phyloP scores from a whole-genome alignment of 768 basidiomycete genomes.

The Leccinum subtestaceum region DNA sequence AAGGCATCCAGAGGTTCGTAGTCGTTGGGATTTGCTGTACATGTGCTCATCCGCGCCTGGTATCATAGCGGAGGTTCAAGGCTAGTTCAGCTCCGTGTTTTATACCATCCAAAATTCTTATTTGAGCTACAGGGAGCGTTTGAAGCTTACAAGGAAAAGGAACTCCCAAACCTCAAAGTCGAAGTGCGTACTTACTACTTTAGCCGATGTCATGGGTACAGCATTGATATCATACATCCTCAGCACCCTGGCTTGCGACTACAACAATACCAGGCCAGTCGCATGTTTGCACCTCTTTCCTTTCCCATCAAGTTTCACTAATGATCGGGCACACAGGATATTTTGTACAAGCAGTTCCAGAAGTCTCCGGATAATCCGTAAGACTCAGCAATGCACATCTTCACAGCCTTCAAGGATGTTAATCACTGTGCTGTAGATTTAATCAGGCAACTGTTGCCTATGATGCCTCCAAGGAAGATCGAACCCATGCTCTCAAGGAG shows the following conservation, averaged over 20 bases:
- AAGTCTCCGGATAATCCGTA: conserved; percentile 96
- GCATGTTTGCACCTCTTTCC: conserved; percentile 1
- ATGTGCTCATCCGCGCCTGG: conserved; percentile 12
- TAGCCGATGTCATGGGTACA: neutral
- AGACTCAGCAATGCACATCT: conserved; percentile 23
- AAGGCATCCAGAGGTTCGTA: conserved; percentile 83
- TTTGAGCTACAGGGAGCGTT: conserved; percentile 61
- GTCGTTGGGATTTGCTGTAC: neutral
- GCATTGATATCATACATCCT: conserved; percentile 10
- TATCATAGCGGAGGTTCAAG: conserved; percentile 80
- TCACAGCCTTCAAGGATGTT: conserved; percentile 4
- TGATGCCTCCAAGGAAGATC: conserved; percentile 86
- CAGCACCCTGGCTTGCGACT: conserved; percentile 87
- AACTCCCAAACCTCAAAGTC: conserved; percentile 71
- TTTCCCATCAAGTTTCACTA: conserved; percentile 2
- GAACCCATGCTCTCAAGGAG: conserved; percentile 68
- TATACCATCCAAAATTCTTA: conserved; percentile 3
- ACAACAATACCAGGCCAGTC: conserved; percentile 78
- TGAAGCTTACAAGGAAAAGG: conserved; percentile 85
- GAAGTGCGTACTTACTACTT: conserved; percentile 53
- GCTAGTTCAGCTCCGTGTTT: conserved; percentile 32
- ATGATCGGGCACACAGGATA: conserved; percentile 48
- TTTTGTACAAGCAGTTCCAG: conserved; percentile 92
- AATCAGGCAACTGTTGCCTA: conserved; percentile 79
- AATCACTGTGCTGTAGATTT: conserved; percentile 48